Base-by-base conservation (phyloP, 768 basidiomycete genomes). In the Chalciporus piperatus region DNA sequence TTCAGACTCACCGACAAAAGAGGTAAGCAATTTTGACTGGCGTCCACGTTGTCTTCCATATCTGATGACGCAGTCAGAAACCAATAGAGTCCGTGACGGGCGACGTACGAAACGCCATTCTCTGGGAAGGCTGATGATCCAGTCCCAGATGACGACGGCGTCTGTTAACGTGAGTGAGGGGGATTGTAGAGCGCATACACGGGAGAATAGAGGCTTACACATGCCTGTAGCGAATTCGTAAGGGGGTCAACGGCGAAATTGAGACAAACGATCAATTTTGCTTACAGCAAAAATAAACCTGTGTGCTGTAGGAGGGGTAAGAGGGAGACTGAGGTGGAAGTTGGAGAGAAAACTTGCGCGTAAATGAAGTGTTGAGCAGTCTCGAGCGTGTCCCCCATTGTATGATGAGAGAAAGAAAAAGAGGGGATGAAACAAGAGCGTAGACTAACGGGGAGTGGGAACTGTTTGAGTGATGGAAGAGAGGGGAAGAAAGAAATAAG, bases 271-370 rank as follows among this genome's bases (percentile, higher is more conserved):
- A 11, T 12, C 14, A 52, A 59, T 41, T 58, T 52, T 59, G 81
- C 87, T 72, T 68, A 90, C 89, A 86, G 75, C 87, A 90, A 70
- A 91, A 90, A 75, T 89, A 88, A 67, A 89, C 79, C 72, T 91
- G 88, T 33, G 78, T 76, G 46, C 76, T 78, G 47, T 23, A 43
- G 50, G 37, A 10, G 35, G 28, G 41, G 50, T 68, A 43, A 60
- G 65, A 17, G 35, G 41, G 28, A 40, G 12, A 12, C 37, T 9
- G 25, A 40, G 40, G 27, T 30, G 46, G 33, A 32, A 2, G 17
- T 23, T 41, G 41, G 30, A 32, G 9, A 22, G 38, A 53, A 41
- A 23, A 73, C 78, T 50, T 64, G 75, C 77, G 88, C 82, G 72
- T 85, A 88, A 69, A 90, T 87, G 68, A 89, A 89, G 67, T 87